Conservation (phyloP, 768 basidiomycete genomes). For the Boletus rufocinnamomeus region DNA sequence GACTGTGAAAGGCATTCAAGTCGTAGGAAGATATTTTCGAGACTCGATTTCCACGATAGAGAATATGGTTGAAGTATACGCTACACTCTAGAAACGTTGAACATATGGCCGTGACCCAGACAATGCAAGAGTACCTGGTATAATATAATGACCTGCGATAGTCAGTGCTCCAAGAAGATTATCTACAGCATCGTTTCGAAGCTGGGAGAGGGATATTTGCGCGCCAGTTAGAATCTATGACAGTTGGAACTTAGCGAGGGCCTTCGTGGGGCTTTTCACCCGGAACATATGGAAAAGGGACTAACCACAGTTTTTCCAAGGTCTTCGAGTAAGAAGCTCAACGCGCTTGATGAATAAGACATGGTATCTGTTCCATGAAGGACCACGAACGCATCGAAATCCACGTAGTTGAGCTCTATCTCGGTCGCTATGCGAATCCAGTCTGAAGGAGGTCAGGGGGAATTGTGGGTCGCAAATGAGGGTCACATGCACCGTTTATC, state of each 20-base stretch:
- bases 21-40: constrained; percentile 83
- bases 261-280: not conserved
- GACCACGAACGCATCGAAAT: constrained; percentile 88
- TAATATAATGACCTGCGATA: constrained; percentile 88
- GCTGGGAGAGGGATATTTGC: constrained; percentile 88
- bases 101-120: not conserved
- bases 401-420: constrained; percentile 86
- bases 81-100: constrained; percentile 61
- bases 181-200: constrained; percentile 93
- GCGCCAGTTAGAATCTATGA: constrained; percentile 85
- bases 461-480: not conserved
- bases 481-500: constrained; percentile 57
- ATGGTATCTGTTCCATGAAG: constrained; percentile 93
- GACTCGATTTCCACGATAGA: constrained; percentile 85
- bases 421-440: constrained; percentile 92
- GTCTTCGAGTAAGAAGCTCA: constrained; percentile 91
- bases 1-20: constrained; percentile 81
- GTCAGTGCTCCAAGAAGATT: constrained; percentile 88
- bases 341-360: constrained; percentile 85
- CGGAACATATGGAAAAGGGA: not conserved
- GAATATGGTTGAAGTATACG: constrained; percentile 86
- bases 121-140: constrained; percentile 62
- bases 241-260: not conserved
- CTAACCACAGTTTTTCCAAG: constrained; percentile 87
- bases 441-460: constrained; percentile 46